Evolutionary conservation across 306 rosid species (phyloP), one percentile per base, ranked within the genome.

Genomic region (Fragaria nilgerrensis): DNA sequence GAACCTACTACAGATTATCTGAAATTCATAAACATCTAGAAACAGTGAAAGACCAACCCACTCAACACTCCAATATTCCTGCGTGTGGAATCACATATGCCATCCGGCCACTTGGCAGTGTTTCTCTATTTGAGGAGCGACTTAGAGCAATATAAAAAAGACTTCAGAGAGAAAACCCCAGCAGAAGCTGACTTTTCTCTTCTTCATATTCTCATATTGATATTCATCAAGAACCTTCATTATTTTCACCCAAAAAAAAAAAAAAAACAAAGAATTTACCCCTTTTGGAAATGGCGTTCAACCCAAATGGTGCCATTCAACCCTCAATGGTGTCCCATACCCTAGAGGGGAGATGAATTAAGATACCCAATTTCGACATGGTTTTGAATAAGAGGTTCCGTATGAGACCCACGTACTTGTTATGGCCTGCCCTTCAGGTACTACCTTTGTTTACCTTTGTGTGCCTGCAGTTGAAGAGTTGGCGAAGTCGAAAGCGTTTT

Each of bases 61-160:
- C 88, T 75, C 68, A 29, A 44, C 14, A 64, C 43, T 37, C 32
- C 11, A 32, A 32, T 32, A 12, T 14, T 9, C 45, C 3, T 65
- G 22, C 22, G 64, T 16, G 78, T 79, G 80, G 64, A 79, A 61
- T 58, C 62, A 45, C 17, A 55, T 61, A 77, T 58, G 66, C 36
- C 73, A 50, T 73, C 86, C 80, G 2, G 32, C 32, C 32, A 87
- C 79, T 77, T 85, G 82, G 72, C 88, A 80, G 9, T 45, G 63
- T 59, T 52, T 53, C 47, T 10, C 34, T 32, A 1, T 23, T 23
- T 4, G n/a, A 36, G 34, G n/a, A 3, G 74, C 19, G 11, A 44
- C 59, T 49, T 48, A 69, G 9, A 20, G 37, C 41, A 37, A 10
- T 11, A 58, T n/a, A 9, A 14, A 13, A 74, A 56, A 23, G 55